Evolutionary conservation across 352 stramenopile species (phyloP).

Genomic region (Phytophthora meadii): DNA sequence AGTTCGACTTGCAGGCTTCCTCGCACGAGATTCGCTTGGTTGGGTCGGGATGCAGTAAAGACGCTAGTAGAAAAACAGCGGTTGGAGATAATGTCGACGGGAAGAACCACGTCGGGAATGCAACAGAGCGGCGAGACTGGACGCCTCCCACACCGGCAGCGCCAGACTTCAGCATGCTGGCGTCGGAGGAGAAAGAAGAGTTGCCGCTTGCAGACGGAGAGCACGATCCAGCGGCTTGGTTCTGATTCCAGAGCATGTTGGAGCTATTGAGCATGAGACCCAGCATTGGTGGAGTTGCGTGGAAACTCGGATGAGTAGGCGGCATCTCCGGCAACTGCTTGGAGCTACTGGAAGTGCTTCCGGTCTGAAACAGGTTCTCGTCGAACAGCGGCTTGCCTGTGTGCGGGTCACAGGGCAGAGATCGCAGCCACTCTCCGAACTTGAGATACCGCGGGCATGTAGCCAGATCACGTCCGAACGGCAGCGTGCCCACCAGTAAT

Average conservation of each 20-base stretch:
- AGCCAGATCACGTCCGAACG: constrained; percentile 95
- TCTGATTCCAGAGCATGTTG: constrained; percentile 47
- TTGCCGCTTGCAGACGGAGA: constrained; percentile 31
- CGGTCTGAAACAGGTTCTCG: constrained; percentile 50
- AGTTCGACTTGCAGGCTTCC: constrained; percentile 81
- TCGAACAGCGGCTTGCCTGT: constrained; percentile 77
- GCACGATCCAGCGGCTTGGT: constrained; percentile 27
- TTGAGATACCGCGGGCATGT: constrained; percentile 95
- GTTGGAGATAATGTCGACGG: constrained; percentile 69
- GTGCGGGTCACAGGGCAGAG: constrained; percentile 64
- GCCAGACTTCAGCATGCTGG: constrained; percentile 30
- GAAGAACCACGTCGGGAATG: constrained; percentile 89
- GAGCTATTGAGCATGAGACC: constrained; percentile 47
- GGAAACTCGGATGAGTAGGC: constrained; percentile 31
- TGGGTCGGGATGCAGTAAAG: constrained; percentile 87
- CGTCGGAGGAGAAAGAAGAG: constrained; percentile 30
- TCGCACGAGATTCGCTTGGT: constrained; percentile 81
- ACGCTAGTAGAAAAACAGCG: constrained; percentile 74
- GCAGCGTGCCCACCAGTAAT: constrained; percentile 92
- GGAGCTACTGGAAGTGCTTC: constrained; percentile 4
- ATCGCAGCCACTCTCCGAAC: constrained; percentile 93
- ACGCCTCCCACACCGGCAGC: constrained; percentile 24
- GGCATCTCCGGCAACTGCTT: constrained; percentile 34
- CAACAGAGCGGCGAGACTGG: constrained; percentile 48
- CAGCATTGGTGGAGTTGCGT: constrained; percentile 42